phyloP scores from a whole-genome alignment of 2,329 filamentous ascomycete genomes.

The Fusarium xylarioides region DNA sequence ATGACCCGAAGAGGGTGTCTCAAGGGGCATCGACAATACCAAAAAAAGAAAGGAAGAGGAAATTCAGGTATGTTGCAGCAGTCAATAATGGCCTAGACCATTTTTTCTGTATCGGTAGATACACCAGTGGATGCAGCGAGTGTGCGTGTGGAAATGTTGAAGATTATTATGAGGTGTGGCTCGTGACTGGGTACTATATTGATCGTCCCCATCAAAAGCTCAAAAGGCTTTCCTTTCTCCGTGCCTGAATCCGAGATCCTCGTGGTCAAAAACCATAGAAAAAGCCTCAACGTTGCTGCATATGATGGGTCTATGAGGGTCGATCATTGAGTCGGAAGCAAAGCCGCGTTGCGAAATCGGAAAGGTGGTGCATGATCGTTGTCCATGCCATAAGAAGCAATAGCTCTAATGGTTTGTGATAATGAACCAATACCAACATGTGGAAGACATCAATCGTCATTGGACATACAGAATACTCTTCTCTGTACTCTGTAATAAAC shows the following conservation, averaged over 20 bases:
- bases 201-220: conserved; percentile 2
- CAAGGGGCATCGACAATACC: neutral
- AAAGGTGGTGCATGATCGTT: conserved; percentile 1
- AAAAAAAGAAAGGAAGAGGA: neutral
- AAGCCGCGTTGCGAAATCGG: conserved; percentile 24
- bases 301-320: conserved; percentile 6
- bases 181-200: neutral
- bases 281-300: conserved; percentile 33
- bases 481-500: neutral
- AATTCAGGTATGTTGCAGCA: conserved; percentile 1
- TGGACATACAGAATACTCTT: neutral
- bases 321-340: conserved; percentile 10
- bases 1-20: conserved; percentile 18
- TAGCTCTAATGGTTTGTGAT: neutral
- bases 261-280: neutral
- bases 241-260: conserved; percentile 6
- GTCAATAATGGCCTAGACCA: conserved; percentile 18
- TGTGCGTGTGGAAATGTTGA: neutral
- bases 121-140: neutral
- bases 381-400: neutral
- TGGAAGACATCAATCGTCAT: neutral
- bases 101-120: neutral
- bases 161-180: neutral
- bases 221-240: neutral
- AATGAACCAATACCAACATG: conserved; percentile 5